Conservation (phyloP, 352 stramenopile species). For the Pythium dissotocum region DNA sequence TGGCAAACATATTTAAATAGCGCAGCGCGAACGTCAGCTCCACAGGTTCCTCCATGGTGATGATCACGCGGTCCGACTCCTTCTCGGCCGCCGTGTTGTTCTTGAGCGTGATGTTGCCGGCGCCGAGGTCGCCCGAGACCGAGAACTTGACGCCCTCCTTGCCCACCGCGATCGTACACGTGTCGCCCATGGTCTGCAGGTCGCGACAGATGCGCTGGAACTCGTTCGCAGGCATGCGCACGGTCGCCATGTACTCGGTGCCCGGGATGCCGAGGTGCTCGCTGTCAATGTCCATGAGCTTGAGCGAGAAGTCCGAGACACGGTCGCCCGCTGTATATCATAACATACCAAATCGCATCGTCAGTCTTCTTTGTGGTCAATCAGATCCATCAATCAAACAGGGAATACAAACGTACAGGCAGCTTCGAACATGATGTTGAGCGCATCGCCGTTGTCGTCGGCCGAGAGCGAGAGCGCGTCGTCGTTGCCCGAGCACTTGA, state of each 20-base stretch:
- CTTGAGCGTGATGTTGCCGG: slow-evolving; percentile 95
- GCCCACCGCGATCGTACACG: slow-evolving; percentile 93
- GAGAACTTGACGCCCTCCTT: slow-evolving; percentile 99
- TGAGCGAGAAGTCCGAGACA: slow-evolving; percentile 97
- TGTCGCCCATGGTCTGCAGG: slow-evolving; percentile 98
- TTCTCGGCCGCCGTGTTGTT: slow-evolving; percentile 89
- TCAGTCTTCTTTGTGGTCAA: slow-evolving; percentile 39
- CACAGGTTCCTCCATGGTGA: slow-evolving; percentile 99
- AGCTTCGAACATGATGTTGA: slow-evolving; percentile 99
- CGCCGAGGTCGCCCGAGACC: slow-evolving; percentile 95
- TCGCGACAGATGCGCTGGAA: slow-evolving; percentile 99
- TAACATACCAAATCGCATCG: slow-evolving; percentile 13
- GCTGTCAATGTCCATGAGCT: slow-evolving; percentile 99
- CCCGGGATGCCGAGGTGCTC: slow-evolving; percentile 99
- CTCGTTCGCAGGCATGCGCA: slow-evolving; percentile 94
- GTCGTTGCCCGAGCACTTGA: slow-evolving; percentile 99
- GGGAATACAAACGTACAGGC: slow-evolving; percentile 56
- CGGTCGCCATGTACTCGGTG: slow-evolving; percentile 97
- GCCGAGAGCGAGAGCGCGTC: slow-evolving; percentile 98
- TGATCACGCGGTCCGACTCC: slow-evolving; percentile 92
- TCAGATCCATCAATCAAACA: slow-evolving; percentile 31
- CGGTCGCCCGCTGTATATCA: slow-evolving; percentile 74
- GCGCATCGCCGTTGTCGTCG: slow-evolving; percentile 95
- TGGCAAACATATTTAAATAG: slow-evolving; percentile 99
- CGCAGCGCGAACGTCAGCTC: slow-evolving; percentile 98